These are phyloP conservation scores for Ustilago crameri DNA, from an alignment of 1,284 basidiomycete genomes.

Conservation along the genomic window DNA sequence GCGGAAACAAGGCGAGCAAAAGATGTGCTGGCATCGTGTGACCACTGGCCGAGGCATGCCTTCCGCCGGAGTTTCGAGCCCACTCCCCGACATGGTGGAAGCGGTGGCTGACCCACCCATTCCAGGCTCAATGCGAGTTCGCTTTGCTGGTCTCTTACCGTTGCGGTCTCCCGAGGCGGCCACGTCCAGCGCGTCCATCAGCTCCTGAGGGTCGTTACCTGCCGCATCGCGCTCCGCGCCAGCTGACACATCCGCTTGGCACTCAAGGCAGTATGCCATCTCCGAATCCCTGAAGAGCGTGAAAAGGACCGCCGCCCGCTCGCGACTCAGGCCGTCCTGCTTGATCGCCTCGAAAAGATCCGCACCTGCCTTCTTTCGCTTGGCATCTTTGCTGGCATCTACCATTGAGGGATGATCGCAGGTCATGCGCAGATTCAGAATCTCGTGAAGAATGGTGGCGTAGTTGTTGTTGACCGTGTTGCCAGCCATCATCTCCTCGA, in stretches of 20 bases:
- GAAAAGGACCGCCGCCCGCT: conserved; percentile 82
- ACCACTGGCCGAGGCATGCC: conserved; percentile 69
- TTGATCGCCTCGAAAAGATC: conserved; percentile 75
- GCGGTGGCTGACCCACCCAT: conserved; percentile 5
- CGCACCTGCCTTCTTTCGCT: conserved; percentile 72
- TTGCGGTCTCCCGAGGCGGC: conserved; percentile 54
- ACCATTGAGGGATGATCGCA: conserved; percentile 96
- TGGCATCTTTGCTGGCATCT: conserved; percentile 70
- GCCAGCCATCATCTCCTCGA: conserved; percentile 84
- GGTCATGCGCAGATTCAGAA: conserved; percentile 81
- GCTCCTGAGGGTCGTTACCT: conserved; percentile 69
- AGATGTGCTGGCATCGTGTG: conserved; percentile 92
- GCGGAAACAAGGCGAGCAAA: conserved; percentile 71
- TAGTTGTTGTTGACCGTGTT: conserved; percentile 94
- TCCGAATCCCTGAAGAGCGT: conserved; percentile 83
- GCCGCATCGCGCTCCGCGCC: conserved; percentile 30
- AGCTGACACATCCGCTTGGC: conserved; percentile 77
- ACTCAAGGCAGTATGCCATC: conserved; percentile 87
- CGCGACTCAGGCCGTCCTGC: conserved; percentile 81
- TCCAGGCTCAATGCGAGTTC: conserved; percentile 24
- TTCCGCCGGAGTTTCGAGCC: conserved; percentile 39
- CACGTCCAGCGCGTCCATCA: conserved; percentile 72
- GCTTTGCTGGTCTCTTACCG: conserved; percentile 15
- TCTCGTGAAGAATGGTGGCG: conserved; percentile 93
- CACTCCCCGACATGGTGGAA: conserved; percentile 11